phyloP scores from a whole-genome alignment of 2,329 filamentous ascomycete genomes.

The Trichocomaceae sp. region DNA sequence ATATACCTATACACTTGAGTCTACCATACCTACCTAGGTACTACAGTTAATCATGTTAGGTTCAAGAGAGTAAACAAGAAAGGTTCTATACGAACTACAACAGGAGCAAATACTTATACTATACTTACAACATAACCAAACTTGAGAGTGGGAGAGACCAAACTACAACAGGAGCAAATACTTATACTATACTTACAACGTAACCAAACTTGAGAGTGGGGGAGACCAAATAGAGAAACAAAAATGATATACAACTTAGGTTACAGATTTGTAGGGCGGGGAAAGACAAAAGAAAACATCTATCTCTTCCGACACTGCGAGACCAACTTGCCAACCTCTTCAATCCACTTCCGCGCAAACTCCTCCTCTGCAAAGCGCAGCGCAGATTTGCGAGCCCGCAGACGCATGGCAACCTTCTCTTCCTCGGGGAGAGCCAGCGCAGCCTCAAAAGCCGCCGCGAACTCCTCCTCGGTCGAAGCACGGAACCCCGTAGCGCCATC shows the following conservation, averaged over 20 bases:
- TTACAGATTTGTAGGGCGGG: neutral
- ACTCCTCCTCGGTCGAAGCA: slow-evolving; percentile 69
- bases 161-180: neutral
- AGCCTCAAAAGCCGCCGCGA: slow-evolving; percentile 71
- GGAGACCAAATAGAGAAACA: neutral
- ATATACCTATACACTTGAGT: too few relatives aligned
- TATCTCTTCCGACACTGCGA: slow-evolving; percentile 14
- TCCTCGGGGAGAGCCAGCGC: slow-evolving; percentile 57
- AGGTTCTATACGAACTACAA: neutral
- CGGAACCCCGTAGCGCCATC: slow-evolving; percentile 77
- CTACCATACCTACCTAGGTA: too few relatives aligned
- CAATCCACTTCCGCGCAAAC: slow-evolving; percentile 73
- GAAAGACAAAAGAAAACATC: neutral
- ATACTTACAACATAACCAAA: neutral
- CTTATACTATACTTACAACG: neutral
- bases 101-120: neutral
- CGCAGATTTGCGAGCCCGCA: slow-evolving; percentile 69
- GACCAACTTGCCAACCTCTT: slow-evolving; percentile 61
- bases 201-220: neutral
- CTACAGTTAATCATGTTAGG: too few relatives aligned
- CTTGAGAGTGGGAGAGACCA: neutral
- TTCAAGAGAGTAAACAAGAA: too few relatives aligned
- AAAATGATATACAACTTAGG: neutral
- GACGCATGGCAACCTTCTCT: slow-evolving; percentile 67
- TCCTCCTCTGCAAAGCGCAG: slow-evolving; percentile 80